Percentiles rank a stretch among this genome's conserved stretches.
Conservation (phyloP, 176 grass and related monocot species). For the Echinochloa phyllopogon region DNA sequence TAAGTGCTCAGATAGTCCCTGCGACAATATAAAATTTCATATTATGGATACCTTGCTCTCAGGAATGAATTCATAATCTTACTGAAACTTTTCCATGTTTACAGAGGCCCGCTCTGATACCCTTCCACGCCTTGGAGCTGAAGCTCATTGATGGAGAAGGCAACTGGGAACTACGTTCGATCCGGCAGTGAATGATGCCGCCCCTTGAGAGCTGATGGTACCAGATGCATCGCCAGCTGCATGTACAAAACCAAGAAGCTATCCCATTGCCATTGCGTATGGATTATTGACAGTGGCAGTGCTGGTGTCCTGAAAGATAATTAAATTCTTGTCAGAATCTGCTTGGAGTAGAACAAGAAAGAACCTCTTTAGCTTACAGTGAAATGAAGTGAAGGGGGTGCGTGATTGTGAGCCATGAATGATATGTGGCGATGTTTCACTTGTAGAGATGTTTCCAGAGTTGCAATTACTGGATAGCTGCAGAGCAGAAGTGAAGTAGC, state of each 20-base stretch:
- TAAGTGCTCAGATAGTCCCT: conserved; percentile 28
- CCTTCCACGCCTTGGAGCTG: conserved; percentile 89
- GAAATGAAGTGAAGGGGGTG: neutral
- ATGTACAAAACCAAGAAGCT: conserved; percentile 10
- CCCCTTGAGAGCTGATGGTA: conserved; percentile 2
- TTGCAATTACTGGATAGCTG: neutral
- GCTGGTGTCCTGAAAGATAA: neutral
- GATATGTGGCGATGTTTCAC: neutral
- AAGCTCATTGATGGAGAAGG: conserved; percentile 96
- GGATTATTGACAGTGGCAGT: neutral
- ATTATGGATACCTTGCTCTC: neutral
- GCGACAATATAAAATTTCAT: neutral
- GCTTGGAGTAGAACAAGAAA: neutral
- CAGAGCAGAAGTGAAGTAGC: neutral
- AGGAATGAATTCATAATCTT: neutral
- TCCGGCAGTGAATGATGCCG: conserved; percentile 56
- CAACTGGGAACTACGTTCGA: conserved; percentile 85
- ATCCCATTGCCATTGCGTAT: neutral
- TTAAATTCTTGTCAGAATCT: neutral
- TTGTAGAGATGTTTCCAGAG: neutral
- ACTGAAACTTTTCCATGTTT: conserved; percentile 34
- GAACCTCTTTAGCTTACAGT: neutral
- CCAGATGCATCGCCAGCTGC: neutral
- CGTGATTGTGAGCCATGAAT: neutral
- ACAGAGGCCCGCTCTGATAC: conserved; percentile 89